Evolutionary conservation across 352 stramenopile species (phyloP).

Genomic region (Globisporangium echinulatum): DNA sequence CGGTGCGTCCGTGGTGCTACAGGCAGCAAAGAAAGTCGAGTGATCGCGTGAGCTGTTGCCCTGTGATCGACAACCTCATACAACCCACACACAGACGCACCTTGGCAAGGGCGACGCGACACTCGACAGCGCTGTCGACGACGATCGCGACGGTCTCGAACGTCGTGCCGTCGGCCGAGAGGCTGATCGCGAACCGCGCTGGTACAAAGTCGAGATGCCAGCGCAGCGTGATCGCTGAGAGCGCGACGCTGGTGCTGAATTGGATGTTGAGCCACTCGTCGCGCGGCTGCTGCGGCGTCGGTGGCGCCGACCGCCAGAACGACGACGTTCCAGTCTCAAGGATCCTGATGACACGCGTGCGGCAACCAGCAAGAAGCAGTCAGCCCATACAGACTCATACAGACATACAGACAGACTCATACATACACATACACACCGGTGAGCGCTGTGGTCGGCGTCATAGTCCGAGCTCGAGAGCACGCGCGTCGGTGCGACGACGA

Average conservation of each 20-base stretch:
- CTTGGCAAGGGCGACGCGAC: constrained; percentile 38
- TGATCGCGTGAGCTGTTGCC: background rate
- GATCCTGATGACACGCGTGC: constrained; percentile 16
- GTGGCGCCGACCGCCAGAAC: constrained; percentile 41
- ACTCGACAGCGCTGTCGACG: constrained; percentile 18
- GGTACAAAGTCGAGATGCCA: constrained; percentile 42
- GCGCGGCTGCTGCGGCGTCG: constrained; percentile 13
- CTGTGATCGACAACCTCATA: background rate
- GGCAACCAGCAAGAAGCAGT: background rate
- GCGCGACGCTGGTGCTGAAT: constrained; percentile 35
- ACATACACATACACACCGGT: constrained; percentile 25
- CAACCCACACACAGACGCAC: constrained; percentile 13
- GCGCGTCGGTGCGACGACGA: constrained; percentile 30
- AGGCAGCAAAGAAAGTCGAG: background rate
- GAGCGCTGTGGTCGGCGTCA: constrained; percentile 44
- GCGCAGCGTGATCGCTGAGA: constrained; percentile 37
- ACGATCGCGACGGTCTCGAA: constrained; percentile 52
- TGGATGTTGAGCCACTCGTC: constrained; percentile 51
- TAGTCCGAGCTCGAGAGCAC: constrained; percentile 54
- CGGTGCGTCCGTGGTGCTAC: constrained; percentile 17
- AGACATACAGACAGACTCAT: too few species aligned
- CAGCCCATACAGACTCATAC: too few species aligned
- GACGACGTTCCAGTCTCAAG: constrained; percentile 21
- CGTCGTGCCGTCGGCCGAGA: constrained; percentile 36
- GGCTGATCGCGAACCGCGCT: constrained; percentile 29